phyloP scores from a whole-genome alignment of 2,329 filamentous ascomycete species.

The Claviceps lovelessii region DNA sequence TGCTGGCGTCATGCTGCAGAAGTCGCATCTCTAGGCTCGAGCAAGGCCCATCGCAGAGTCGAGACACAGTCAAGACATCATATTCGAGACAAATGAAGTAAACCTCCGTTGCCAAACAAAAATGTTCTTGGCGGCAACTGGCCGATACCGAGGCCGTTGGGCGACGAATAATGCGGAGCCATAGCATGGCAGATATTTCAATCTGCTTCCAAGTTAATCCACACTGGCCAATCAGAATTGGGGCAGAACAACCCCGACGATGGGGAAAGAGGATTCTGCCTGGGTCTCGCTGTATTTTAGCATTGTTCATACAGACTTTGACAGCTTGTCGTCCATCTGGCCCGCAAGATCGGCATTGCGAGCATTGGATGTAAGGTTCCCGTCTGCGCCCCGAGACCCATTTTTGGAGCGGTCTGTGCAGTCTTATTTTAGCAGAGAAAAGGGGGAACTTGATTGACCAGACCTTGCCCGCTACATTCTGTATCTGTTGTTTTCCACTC shows the following conservation, averaged over 20 bases:
- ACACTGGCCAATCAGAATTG: background rate
- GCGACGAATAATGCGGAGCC: background rate
- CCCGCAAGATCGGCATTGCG: background rate
- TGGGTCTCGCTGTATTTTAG: background rate
- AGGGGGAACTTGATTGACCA: background rate
- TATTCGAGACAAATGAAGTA: background rate
- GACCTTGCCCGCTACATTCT: background rate
- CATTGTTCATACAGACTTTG: background rate
- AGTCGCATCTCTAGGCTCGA: background rate
- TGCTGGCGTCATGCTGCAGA: background rate
- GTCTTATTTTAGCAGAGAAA: background rate
- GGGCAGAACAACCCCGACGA: background rate
- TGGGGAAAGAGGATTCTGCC: background rate
- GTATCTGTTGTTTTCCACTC: background rate
- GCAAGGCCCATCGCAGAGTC: background rate
- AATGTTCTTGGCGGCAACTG: background rate
- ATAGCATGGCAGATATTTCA: background rate
- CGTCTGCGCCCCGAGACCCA: background rate
- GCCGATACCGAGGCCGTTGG: background rate
- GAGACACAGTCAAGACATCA: background rate
- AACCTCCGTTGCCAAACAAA: background rate
- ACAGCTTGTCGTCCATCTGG: background rate
- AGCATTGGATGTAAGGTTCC: background rate
- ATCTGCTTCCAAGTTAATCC: background rate
- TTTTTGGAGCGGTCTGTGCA: constrained; percentile 1